Evolutionary conservation across 108 stramenopile species (phyloP).

Genomic region (Nitzschia putrida): DNA sequence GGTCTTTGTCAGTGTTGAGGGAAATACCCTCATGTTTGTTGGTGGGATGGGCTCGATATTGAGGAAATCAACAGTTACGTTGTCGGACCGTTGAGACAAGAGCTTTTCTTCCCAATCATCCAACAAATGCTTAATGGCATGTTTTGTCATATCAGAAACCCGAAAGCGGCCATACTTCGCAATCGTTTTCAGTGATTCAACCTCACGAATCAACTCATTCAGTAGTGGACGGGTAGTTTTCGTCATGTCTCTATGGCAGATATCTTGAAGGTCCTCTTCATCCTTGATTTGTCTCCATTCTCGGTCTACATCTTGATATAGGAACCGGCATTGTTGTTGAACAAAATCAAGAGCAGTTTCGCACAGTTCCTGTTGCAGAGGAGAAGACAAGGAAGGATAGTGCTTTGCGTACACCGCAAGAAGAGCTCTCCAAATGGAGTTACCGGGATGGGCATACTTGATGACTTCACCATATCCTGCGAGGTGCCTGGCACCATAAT

Average conservation of each 20-base stretch:
- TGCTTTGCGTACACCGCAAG: constrained; percentile 6
- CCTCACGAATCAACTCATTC: constrained; percentile 18
- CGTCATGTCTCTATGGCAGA: constrained; percentile 31
- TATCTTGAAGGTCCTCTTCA: constrained; percentile 2
- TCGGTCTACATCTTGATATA: constrained; percentile 30
- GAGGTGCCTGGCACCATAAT: constrained; percentile 35
- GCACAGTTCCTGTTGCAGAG: constrained; percentile 27
- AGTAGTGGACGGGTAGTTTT: constrained; percentile 13
- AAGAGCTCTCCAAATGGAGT: constrained; percentile 32
- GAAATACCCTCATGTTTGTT: no score
- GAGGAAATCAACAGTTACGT: background rate
- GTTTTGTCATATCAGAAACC: constrained; percentile 24
- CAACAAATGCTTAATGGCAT: constrained; percentile 9
- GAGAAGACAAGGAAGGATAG: constrained; percentile 22
- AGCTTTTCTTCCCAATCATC: constrained; percentile 22
- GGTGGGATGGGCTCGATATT: background rate
- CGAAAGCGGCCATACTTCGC: constrained; percentile 38
- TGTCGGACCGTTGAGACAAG: background rate
- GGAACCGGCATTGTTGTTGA: constrained; percentile 27
- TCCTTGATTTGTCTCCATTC: constrained; percentile 37
- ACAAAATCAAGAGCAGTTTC: constrained; percentile 8
- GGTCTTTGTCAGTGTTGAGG: background rate
- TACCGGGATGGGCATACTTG: constrained; percentile 55
- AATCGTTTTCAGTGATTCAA: constrained; percentile 34
- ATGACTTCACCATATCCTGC: constrained; percentile 39